Conservation (phyloP, 768 basidiomycete species). For the Termitomyces sp. region DNA sequence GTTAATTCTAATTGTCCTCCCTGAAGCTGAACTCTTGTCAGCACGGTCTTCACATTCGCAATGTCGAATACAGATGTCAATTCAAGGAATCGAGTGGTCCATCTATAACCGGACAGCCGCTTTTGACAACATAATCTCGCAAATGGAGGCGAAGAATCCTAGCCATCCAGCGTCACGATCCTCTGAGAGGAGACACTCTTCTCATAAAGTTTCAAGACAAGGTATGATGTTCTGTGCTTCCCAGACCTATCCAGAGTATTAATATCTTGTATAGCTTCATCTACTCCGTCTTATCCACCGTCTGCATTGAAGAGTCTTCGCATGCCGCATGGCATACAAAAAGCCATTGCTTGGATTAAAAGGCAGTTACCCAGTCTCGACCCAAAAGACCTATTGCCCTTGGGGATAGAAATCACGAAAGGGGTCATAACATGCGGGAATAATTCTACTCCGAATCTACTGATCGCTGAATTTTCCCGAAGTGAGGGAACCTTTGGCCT, state of each 20-base stretch:
- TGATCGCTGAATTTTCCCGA: conserved; percentile 79
- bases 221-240: conserved; percentile 26
- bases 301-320: conserved; percentile 27
- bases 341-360: conserved; percentile 48
- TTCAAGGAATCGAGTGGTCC: conserved; percentile 91
- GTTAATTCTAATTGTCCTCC: background rate
- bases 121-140: conserved; percentile 82
- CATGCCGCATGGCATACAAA: conserved; percentile 36
- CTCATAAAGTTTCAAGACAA: conserved; percentile 37
- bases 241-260: background rate
- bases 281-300: conserved; percentile 28
- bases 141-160: conserved; percentile 51
- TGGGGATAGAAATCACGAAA: conserved; percentile 75
- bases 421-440: conserved; percentile 87
- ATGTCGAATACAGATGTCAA: conserved; percentile 77
- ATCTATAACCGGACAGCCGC: conserved; percentile 88
- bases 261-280: conserved; percentile 17
- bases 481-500: conserved; percentile 80
- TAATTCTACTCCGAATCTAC: conserved; percentile 74
- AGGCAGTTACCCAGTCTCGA: conserved; percentile 69
- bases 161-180: conserved; percentile 33
- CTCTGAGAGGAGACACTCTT: conserved; percentile 35
- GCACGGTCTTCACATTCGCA: conserved; percentile 39
- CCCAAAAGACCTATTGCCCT: conserved; percentile 80
- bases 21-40: conserved; percentile 16